Base-by-base conservation (phyloP, 495 filamentous ascomycete genomes). In the Saxophila tyrrhenica region DNA sequence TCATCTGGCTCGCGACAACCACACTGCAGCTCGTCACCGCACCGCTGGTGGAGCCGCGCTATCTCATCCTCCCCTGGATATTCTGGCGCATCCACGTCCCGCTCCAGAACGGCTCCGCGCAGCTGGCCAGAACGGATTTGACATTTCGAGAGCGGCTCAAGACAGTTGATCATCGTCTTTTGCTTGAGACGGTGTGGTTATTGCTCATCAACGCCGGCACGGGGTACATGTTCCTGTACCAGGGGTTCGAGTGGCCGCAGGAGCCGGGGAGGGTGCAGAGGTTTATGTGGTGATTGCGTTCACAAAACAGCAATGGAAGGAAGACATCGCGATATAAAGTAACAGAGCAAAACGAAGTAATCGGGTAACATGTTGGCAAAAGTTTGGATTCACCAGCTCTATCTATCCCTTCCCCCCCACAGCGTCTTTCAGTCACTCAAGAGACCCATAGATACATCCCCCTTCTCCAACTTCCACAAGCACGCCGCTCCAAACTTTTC, bases 31-130 rank as follows among this genome's bases (percentile, higher is more conserved):
- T 97, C 21, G 66, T 94, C 43, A 89, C 88, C 0, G 90, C 94
- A 0, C 89, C 92, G 1, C 76, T 98, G 1, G 91, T 98, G 11
- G 92, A 98, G 62, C 90, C 89, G 1, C 78, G 92, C 3, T 98
- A 98, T 65, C 91, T 94, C 64, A 91, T 97, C 64, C 74, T 94
- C 2, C 90, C 90, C 0, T 98, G 92, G 92, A 78, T 95, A 24
- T 79, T 96, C 64, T 98, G 89, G 87, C 75, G 94, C 9, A 69
- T 95, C 13, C 80, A 94, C 66, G 68, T 96, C 0, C 85, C 85
- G 61, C 69, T 15, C 10, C 55, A 32, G 21, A 39, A 35, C 24
- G 25, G 38, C 16, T 0, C 41, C 22, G 21, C n/a, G 29, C 11
- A 41, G 19, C 8, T 20, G 17, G 3, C 11, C 41, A 53, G 21